phyloP scores from a whole-genome alignment of 2,329 filamentous ascomycete species.

The Trichoderma sp. region DNA sequence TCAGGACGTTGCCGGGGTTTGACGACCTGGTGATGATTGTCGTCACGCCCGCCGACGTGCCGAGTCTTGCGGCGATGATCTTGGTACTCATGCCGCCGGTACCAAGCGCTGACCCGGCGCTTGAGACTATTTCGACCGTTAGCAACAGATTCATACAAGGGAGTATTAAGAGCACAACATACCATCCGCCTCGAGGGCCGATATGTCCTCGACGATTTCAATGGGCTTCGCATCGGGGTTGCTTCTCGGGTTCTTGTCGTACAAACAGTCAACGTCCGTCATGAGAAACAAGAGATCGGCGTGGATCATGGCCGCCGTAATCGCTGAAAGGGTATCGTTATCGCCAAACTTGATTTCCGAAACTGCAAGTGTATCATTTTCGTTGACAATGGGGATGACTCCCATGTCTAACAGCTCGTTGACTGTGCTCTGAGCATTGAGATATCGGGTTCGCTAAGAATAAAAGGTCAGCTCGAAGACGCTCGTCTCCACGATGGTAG shows the following conservation, averaged over 20 bases:
- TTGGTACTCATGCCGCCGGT: slow-evolving; percentile 98
- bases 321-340: slow-evolving; percentile 95
- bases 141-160: slow-evolving; percentile 30
- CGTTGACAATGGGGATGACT: slow-evolving; percentile 97
- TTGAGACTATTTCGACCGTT: slow-evolving; percentile 63
- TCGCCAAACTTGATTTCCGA: slow-evolving; percentile 99
- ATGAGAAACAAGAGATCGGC: slow-evolving; percentile 96
- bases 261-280: slow-evolving; percentile 98
- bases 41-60: slow-evolving; percentile 91
- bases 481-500: too few species aligned
- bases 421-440: slow-evolving; percentile 96
- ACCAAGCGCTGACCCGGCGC: slow-evolving; percentile 82
- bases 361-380: slow-evolving; percentile 95
- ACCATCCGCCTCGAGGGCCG: slow-evolving; percentile 78
- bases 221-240: slow-evolving; percentile 86
- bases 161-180: slow-evolving; percentile 31
- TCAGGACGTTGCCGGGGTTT: slow-evolving; percentile 87
- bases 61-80: slow-evolving; percentile 88
- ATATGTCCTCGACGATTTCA: slow-evolving; percentile 88
- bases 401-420: slow-evolving; percentile 88
- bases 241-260: slow-evolving; percentile 90
- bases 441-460: slow-evolving; percentile 64
- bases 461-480: not conserved
- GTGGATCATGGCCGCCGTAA: slow-evolving; percentile 95
- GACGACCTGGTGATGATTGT: slow-evolving; percentile 93